Base-by-base conservation (phyloP, 495 filamentous ascomycete species). In the Neurospora tetrasperma region DNA sequence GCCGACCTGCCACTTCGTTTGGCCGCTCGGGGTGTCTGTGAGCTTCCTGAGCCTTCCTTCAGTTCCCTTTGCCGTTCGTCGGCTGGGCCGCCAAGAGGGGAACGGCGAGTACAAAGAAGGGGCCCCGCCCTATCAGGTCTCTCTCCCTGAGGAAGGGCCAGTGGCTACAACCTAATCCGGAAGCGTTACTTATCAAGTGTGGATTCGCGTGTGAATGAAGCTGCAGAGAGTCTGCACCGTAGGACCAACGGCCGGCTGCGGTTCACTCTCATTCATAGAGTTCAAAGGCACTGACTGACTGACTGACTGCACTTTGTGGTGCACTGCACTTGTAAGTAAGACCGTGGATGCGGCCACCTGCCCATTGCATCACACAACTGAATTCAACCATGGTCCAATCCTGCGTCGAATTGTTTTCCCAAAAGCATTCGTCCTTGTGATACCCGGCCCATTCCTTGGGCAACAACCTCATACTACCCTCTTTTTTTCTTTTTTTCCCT, bases 291-390 rank as follows among this genome's bases (percentile, higher is more conserved):
- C 18, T 38, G 35, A 38, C 4, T 38, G 35, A 38, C 18, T 38
- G 35, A 48, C 18, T 38, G 35, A 38, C 4, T 38, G 35, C 35
- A 6, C 35, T 38, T 20, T 20, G 44, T 9, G 44, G 35, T 38
- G 35, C 35, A 38, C 4, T 38, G 3, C 3, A 5, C 3, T 38
- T 40, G n/a, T n/a, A n/a, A n/a, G 39, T 40, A 59, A 71, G 27
- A 71, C 20, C 20, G 48, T 31, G 70, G 42, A 48, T 78, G 75
- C 75, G 69, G 77, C 46, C 73, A 73, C 69, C 78, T 76, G 78
- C 43, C 38, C 46, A 73, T 74, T 70, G 73, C 77, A 77, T 78
- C 78, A 73, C 75, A 72, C 72, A 74, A 70, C 71, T 71, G 27
- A 27, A 27, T 72, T 71, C 35, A 18, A 18, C 11, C 41, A 23